Percentiles rank a stretch among this genome's conserved stretches.
phyloP scores from a whole-genome alignment of 2,329 filamentous ascomycete species.

The Aspergillus neotritici region DNA sequence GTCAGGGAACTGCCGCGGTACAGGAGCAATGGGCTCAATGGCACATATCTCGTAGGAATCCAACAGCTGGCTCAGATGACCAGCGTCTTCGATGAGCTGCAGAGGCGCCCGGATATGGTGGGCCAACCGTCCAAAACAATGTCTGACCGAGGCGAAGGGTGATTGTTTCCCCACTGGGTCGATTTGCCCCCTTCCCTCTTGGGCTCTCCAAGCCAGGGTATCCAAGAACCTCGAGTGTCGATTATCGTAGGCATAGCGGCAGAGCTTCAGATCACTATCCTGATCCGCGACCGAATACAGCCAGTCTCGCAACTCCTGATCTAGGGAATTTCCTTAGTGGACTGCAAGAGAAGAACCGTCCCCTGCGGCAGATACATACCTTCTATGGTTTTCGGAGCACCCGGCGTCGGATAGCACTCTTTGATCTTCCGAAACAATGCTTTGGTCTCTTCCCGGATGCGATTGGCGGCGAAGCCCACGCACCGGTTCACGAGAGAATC shows the following conservation, averaged over 20 bases:
- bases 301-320: background rate
- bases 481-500: slow-evolving; percentile 8
- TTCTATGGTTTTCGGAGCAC: slow-evolving; percentile 1
- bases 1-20: slow-evolving; percentile 13
- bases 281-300: background rate
- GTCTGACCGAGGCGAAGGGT: slow-evolving; percentile 30
- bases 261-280: slow-evolving; percentile 5
- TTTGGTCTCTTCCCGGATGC: slow-evolving; percentile 9
- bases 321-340: background rate
- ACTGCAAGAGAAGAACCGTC: too few relatives aligned
- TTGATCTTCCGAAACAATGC: slow-evolving; percentile 5
- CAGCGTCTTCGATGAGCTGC: slow-evolving; percentile 34
- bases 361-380: slow-evolving; percentile 1
- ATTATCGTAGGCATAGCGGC: slow-evolving; percentile 11
- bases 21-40: slow-evolving; percentile 17
- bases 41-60: slow-evolving; percentile 16
- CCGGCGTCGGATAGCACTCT: slow-evolving; percentile 6
- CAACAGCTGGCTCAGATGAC: slow-evolving; percentile 29
- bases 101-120: slow-evolving; percentile 38
- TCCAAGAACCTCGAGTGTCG: slow-evolving; percentile 8
- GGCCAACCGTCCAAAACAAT: slow-evolving; percentile 45
- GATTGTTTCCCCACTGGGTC: slow-evolving; percentile 3
- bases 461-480: slow-evolving; percentile 8
- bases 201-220: background rate
- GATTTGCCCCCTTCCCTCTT: slow-evolving; percentile 2